These are phyloP conservation scores for Mycothermus thermophilus DNA, from an alignment of 495 filamentous ascomycete species.

Conservation along the genomic window DNA sequence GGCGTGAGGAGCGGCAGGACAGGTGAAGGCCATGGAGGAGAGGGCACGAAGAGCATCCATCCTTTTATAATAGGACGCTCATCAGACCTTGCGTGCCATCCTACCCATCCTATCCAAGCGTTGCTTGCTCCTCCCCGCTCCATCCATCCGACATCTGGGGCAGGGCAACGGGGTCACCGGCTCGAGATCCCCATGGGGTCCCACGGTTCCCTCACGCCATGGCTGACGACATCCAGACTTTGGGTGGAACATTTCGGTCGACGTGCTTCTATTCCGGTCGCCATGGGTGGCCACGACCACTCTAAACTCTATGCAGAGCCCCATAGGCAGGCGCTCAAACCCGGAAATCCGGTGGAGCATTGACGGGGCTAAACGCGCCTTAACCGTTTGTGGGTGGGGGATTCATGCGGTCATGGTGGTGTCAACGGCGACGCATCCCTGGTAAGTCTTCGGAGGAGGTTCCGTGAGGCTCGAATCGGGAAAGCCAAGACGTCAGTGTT, in stretches of 20 bases:
- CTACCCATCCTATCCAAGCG: too few species aligned
- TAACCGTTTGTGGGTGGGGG: neutral
- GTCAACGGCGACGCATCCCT: slow-evolving; percentile 2
- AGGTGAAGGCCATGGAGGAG: too few species aligned
- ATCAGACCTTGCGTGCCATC: too few species aligned
- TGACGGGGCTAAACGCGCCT: neutral
- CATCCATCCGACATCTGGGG: too few species aligned
- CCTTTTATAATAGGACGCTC: too few species aligned
- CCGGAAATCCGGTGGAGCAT: neutral
- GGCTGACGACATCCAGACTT: too few species aligned
- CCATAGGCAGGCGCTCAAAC: neutral
- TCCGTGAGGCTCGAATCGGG: slow-evolving; percentile 11
- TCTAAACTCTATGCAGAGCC: neutral
- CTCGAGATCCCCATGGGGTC: slow-evolving; percentile 2
- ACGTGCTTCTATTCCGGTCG: neutral
- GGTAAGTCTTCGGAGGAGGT: slow-evolving; percentile 13
- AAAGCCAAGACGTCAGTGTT: slow-evolving; percentile 7
- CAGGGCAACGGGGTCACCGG: slow-evolving; percentile 1
- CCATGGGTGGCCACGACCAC: neutral
- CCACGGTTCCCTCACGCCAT: neutral
- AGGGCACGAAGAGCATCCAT: too few species aligned
- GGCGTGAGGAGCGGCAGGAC: neutral
- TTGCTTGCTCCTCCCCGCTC: too few species aligned
- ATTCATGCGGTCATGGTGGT: neutral
- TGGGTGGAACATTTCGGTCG: too few species aligned